Conservation (phyloP, 495 filamentous ascomycete genomes). For the Podospora pseudocomata region DNA sequence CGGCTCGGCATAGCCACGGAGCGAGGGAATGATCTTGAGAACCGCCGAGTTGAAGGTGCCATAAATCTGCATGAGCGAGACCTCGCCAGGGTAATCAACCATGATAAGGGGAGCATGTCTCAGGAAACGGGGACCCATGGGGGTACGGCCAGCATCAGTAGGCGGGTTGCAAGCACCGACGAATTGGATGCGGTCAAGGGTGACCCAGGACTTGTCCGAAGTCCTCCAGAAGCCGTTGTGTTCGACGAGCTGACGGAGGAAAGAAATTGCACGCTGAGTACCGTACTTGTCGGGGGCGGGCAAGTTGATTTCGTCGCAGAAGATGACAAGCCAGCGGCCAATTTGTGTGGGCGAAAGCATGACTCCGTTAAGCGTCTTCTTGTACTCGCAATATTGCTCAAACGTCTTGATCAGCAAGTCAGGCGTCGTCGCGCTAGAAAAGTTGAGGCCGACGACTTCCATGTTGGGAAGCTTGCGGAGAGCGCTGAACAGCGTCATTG, state of each 20-base stretch:
- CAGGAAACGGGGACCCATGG: constrained; percentile 89
- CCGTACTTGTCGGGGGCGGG: constrained; percentile 98
- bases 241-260: constrained; percentile 93
- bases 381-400: constrained; percentile 99
- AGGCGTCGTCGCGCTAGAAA: constrained; percentile 96
- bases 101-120: constrained; percentile 94
- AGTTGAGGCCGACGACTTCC: constrained; percentile 98
- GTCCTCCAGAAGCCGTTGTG: constrained; percentile 99
- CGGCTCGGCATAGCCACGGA: constrained; percentile 91
- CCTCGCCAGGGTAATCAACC: constrained; percentile 97
- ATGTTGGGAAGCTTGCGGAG: constrained; percentile 94
- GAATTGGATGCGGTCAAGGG: constrained; percentile 95
- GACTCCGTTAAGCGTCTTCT: constrained; percentile 94
- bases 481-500: constrained; percentile 98
- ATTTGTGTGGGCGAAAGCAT: constrained; percentile 95
- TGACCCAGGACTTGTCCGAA: constrained; percentile 96
- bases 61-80: constrained; percentile 93
- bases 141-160: constrained; percentile 94
- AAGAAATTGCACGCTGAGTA: constrained; percentile 93
- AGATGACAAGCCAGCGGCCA: constrained; percentile 95
- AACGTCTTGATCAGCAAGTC: constrained; percentile 98
- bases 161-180: constrained; percentile 98
- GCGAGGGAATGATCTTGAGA: constrained; percentile 90
- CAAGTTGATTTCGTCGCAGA: constrained; percentile 99
- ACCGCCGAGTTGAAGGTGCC: constrained; percentile 96